These are phyloP conservation scores for Gossypium bickii DNA, from an alignment of 345 rosid species.

Conservation along the genomic window DNA sequence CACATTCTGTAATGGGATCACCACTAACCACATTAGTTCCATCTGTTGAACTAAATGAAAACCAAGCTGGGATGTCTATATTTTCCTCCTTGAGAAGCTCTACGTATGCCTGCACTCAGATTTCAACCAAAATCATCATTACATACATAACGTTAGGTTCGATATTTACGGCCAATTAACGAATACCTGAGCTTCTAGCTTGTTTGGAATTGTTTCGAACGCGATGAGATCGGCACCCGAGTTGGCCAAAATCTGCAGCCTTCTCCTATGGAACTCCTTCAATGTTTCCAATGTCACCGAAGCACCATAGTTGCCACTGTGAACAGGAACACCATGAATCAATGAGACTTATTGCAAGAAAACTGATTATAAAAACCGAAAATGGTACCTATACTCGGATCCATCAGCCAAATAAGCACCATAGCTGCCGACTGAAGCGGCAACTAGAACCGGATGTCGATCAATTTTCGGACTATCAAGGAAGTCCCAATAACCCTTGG, in stretches of 20 bases:
- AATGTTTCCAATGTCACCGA: slow-evolving; percentile 48
- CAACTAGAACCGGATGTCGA: slow-evolving; percentile 58
- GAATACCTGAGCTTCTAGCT: slow-evolving; percentile 77
- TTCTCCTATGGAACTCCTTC: slow-evolving; percentile 85
- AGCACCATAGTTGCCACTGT: slow-evolving; percentile 71
- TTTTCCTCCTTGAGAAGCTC: slow-evolving; percentile 83
- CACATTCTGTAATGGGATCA: slow-evolving; percentile 67
- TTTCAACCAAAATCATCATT: not conserved
- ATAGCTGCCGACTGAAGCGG: slow-evolving; percentile 94
- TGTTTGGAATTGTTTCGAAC: slow-evolving; percentile 86
- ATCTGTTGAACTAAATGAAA: slow-evolving; percentile 70
- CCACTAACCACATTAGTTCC: slow-evolving; percentile 69
- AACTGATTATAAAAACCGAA: not conserved
- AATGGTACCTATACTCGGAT: slow-evolving; percentile 70
- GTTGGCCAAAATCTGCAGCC: slow-evolving; percentile 61
- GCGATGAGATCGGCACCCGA: slow-evolving; percentile 78
- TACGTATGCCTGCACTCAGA: slow-evolving; percentile 50
- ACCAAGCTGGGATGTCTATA: slow-evolving; percentile 72
- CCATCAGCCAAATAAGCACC: slow-evolving; percentile 96
- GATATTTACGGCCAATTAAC: not conserved
- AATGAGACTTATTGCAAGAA: not conserved
- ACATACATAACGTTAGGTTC: not conserved
- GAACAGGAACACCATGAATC: not conserved
- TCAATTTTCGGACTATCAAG: slow-evolving; percentile 20
- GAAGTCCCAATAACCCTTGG: slow-evolving; percentile 52